These are phyloP conservation scores for Colletotrichum aenigma DNA, from an alignment of 2,329 filamentous ascomycete species.

Conservation along the genomic window DNA sequence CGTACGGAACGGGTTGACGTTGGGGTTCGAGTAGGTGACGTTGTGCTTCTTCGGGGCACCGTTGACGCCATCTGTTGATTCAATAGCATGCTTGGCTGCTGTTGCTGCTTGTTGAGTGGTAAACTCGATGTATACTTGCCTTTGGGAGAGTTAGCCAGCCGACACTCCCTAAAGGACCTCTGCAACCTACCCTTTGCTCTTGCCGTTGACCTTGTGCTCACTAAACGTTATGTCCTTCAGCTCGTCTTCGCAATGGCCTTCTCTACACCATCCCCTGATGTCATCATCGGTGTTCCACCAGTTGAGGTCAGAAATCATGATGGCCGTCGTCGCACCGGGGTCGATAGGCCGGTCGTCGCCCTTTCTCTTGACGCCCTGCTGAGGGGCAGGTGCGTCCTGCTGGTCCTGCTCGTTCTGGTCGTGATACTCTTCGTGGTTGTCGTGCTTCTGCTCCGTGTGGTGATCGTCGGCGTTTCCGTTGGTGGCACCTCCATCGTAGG, in stretches of 20 bases:
- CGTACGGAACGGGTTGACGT: slow-evolving; percentile 87
- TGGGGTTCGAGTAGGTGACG: slow-evolving; percentile 76
- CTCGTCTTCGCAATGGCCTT: slow-evolving; percentile 82
- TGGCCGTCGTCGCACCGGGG: slow-evolving; percentile 66
- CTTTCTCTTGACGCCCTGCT: slow-evolving; percentile 66
- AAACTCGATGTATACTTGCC: slow-evolving; percentile 85
- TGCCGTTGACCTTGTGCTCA: slow-evolving; percentile 98
- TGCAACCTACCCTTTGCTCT: slow-evolving; percentile 84
- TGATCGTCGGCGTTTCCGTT: slow-evolving; percentile 36
- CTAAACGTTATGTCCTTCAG: slow-evolving; percentile 94
- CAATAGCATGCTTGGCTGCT: slow-evolving; percentile 82
- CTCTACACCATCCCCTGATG: slow-evolving; percentile 82
- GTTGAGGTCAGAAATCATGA: slow-evolving; percentile 87
- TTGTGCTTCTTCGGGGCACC: slow-evolving; percentile 71
- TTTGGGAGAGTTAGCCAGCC: slow-evolving; percentile 28
- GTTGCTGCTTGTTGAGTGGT: slow-evolving; percentile 83
- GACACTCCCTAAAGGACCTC: neutral
- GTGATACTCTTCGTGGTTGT: slow-evolving; percentile 28
- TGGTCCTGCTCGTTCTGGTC: slow-evolving; percentile 26
- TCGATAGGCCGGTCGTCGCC: slow-evolving; percentile 65
- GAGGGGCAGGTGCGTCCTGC: slow-evolving; percentile 35
- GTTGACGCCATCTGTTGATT: slow-evolving; percentile 62
- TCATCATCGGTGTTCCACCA: slow-evolving; percentile 99
- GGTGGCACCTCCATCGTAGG: slow-evolving; percentile 36
- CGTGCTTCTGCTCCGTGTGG: slow-evolving; percentile 43